A percentile compares a stretch with the other conserved stretches of the same genome.
Conservation (phyloP, 1,139 yeast species). For the Kodamaea sp. region DNA sequence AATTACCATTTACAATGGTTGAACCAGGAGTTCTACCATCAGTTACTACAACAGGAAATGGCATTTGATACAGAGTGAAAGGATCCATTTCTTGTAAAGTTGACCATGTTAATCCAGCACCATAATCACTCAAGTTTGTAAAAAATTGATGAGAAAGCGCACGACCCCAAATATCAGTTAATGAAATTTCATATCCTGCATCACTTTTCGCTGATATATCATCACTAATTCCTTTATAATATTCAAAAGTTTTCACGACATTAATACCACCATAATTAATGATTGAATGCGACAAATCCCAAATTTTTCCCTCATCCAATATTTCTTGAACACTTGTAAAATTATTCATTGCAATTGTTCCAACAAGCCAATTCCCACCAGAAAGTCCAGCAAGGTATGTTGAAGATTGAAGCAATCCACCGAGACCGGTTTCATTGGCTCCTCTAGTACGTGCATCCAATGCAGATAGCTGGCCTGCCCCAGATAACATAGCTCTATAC, state of each 20-base stretch:
- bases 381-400: constrained; percentile 78
- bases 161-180: constrained; percentile 96
- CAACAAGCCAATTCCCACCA: constrained; percentile 86
- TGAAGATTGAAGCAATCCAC: constrained; percentile 71
- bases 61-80: constrained; percentile 63
- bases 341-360: constrained; percentile 75
- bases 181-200: constrained; percentile 73
- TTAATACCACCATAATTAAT: constrained; percentile 70
- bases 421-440: constrained; percentile 59
- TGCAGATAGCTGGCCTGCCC: constrained; percentile 27
- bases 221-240: constrained; percentile 52
- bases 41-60: constrained; percentile 78
- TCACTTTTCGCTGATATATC: constrained; percentile 57
- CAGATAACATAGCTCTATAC: constrained; percentile 26
- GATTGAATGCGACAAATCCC: constrained; percentile 69
- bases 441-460: constrained; percentile 25
- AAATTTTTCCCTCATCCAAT: constrained; percentile 46
- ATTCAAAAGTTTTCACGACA: constrained; percentile 50
- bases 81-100: constrained; percentile 50
- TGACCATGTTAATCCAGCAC: constrained; percentile 65
- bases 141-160: constrained; percentile 76
- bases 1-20: constrained; percentile 52
- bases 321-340: constrained; percentile 70
- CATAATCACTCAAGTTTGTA: constrained; percentile 51
- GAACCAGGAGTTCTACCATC: constrained; percentile 76